phyloP scores from a whole-genome alignment of 148 eudicot species.

The Mesembryanthemum crystallinum region DNA sequence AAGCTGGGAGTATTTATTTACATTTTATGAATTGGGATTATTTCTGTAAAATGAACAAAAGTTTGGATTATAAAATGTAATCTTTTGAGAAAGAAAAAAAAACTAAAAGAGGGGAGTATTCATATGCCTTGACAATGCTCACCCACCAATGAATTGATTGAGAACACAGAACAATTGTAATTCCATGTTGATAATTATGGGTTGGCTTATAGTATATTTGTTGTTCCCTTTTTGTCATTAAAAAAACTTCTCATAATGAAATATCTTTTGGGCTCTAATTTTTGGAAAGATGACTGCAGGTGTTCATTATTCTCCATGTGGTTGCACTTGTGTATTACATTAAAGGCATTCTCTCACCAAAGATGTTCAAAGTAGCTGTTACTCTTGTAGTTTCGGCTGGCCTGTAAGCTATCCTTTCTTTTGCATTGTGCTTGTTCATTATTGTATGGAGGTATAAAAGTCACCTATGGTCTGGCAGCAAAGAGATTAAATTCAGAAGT shows the following conservation, averaged over 20 bases:
- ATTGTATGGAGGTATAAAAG: neutral
- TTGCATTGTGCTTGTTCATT: neutral
- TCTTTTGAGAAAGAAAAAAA: no score
- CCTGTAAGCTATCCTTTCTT: conserved; percentile 55
- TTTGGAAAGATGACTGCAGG: conserved; percentile 46
- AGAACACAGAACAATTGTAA: neutral
- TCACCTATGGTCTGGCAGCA: conserved; percentile 1
- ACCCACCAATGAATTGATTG: neutral
- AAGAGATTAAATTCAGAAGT: neutral
- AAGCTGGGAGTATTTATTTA: no score
- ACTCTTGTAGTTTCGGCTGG: conserved; percentile 85
- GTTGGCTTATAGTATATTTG: neutral
- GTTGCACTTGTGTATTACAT: conserved; percentile 91
- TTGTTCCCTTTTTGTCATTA: neutral
- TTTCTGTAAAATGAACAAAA: no score
- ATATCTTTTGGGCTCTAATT: conserved; percentile 21
- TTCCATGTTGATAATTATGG: neutral
- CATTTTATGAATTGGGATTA: no score
- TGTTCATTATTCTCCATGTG: conserved; percentile 90
- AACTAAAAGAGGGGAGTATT: neutral
- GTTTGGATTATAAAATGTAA: no score
- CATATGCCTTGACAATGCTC: neutral
- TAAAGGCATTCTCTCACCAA: conserved; percentile 82
- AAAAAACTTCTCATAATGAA: neutral
- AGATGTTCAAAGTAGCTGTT: conserved; percentile 93